Evolutionary conservation across 352 stramenopile genomes (phyloP), one percentile per base, ranked within the genome.

Genomic region (Elongisporangium undulatum): DNA sequence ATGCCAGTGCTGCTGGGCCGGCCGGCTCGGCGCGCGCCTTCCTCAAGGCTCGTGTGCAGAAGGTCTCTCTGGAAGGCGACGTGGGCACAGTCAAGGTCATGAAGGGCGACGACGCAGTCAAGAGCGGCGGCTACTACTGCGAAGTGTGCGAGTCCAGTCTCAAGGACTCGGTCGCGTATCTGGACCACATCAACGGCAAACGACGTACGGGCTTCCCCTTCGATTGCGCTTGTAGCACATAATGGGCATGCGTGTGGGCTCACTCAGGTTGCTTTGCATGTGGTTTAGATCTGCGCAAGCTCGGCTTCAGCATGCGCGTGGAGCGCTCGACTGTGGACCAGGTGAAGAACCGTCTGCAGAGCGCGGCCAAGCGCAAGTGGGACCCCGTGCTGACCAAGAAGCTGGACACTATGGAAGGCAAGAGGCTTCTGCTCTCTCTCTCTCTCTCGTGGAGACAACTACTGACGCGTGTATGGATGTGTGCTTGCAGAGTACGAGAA

Each of bases 111-210:
- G 85, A 96, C 20, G 63, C 82, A 17, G 86, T 71, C 59, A 88
- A 90, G 59, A 77, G 54, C 57, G 89, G 87, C 21, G 93, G 90
- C 2, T 98, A 95, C 71, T 97, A 83, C 62, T 98, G 93, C 58
- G 93, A 98, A 61, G 89, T 97, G 21, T 98, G 93, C 58, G 93
- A 97, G 59, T 89, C 77, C 63, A 77, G 84, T 3, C 73, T 98
- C 39, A 98, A 98, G 72, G 93, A 98, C 66, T 97, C 87, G 52
- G 84, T 97, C 51, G 90, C 89, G 58, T 98, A 97, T 59, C 71
- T 98, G 51, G 93, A 98, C 72, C 93, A 98, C 63, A 97, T 98
- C 72, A 98, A 98, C 68, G 93, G 93, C 63, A 97, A 97, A 82
- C 94, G 94, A 65, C 92, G 89, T 97, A 60, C 58, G 84, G 87